Percentiles rank a stretch among this genome's conserved stretches.
These are phyloP conservation scores for Paramecium tetraurelia DNA, from an alignment of 73 alveolate species.

Conservation along the genomic window DNA sequence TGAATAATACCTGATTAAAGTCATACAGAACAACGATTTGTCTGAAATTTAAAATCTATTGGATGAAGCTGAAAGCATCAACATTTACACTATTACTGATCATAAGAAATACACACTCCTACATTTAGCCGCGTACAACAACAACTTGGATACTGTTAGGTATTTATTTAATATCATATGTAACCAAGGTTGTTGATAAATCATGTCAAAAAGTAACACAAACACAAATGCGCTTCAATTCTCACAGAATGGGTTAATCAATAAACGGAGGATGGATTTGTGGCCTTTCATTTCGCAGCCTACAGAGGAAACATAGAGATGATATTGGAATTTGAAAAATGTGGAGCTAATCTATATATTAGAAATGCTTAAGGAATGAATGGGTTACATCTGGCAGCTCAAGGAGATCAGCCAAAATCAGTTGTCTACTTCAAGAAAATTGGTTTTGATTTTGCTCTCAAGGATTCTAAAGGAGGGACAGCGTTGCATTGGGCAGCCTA, in stretches of 20 bases:
- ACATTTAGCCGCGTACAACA: conserved; percentile 27
- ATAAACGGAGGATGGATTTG: conserved; percentile 86
- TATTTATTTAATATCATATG: neutral
- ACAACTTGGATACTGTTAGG: conserved; percentile 12
- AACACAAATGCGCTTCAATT: conserved; percentile 12
- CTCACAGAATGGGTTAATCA: conserved; percentile 77
- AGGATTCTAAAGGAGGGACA: conserved; percentile 85
- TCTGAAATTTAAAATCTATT: neutral
- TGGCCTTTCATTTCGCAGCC: conserved; percentile 94
- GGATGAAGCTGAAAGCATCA: conserved; percentile 23
- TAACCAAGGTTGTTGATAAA: neutral
- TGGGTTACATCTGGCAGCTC: conserved; percentile 96
- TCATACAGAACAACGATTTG: neutral
- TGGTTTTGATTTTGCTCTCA: conserved; percentile 68
- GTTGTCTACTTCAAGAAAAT: conserved; percentile 82
- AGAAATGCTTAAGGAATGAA: conserved; percentile 88
- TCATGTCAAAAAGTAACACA: conserved; percentile 23
- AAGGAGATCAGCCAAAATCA: conserved; percentile 90
- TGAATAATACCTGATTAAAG: neutral
- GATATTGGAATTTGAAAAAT: conserved; percentile 77
- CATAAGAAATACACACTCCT: conserved; percentile 21
- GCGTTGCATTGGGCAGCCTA: conserved; percentile 96
- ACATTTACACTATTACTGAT: neutral
- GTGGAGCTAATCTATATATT: conserved; percentile 83
- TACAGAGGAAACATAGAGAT: conserved; percentile 89